Evolutionary conservation across 106 monocot species (phyloP).

Genomic region (Dioscorea alata): DNA sequence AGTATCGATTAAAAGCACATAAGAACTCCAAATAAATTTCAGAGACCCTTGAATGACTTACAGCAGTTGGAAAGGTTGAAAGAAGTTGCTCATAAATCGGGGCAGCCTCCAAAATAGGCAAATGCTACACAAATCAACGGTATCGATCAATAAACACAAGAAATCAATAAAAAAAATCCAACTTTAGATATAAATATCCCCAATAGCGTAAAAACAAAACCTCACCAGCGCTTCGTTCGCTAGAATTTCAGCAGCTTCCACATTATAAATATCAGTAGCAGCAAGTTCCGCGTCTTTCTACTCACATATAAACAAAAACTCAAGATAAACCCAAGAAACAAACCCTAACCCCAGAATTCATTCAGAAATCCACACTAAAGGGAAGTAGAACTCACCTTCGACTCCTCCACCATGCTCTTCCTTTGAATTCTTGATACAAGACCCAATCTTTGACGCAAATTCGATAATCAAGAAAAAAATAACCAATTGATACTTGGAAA

Average conservation of each 20-base stretch:
- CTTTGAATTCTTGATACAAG: too few relatives aligned
- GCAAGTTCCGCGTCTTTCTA: slow-evolving; percentile 27
- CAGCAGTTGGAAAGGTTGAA: slow-evolving; percentile 76
- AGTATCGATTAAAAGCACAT: background rate
- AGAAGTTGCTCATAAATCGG: slow-evolving; percentile 92
- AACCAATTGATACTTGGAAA: too few relatives aligned
- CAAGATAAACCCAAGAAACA: too few relatives aligned
- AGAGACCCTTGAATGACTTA: slow-evolving; percentile 22
- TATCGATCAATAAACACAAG: background rate
- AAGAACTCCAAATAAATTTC: background rate
- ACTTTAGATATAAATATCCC: too few relatives aligned
- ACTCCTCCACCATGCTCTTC: too few relatives aligned
- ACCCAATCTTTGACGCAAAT: too few relatives aligned
- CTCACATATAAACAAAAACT: background rate
- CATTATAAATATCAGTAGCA: slow-evolving; percentile 54
- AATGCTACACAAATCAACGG: slow-evolving; percentile 34
- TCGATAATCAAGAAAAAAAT: too few relatives aligned
- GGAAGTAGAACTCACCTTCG: too few relatives aligned
- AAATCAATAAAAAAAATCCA: background rate
- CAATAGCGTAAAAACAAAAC: too few relatives aligned
- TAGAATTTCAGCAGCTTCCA: slow-evolving; percentile 80
- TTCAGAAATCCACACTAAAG: too few relatives aligned
- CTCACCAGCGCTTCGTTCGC: slow-evolving; percentile 78
- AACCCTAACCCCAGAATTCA: too few relatives aligned
- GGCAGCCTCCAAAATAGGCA: slow-evolving; percentile 59